Conservation (phyloP, 768 basidiomycete genomes). For the Tephrocybe sp. region DNA sequence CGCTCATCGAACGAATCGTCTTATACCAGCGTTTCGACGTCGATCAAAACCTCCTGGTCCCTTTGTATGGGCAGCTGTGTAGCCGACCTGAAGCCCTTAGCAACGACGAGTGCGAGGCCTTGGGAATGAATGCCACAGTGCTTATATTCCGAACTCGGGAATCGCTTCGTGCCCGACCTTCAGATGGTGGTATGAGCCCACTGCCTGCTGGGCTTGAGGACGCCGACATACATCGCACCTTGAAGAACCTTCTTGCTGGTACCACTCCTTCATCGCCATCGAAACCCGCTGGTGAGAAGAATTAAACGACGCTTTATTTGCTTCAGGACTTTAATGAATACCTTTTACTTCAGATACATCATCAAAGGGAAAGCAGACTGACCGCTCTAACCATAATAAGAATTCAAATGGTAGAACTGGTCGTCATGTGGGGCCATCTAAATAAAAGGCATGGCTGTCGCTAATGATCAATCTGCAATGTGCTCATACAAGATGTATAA, state of each 20-base stretch:
- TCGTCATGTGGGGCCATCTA: conserved; percentile 13
- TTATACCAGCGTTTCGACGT: conserved; percentile 56
- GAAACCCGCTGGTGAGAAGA: conserved; percentile 5
- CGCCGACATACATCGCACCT: conserved; percentile 32
- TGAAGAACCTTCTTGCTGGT: conserved; percentile 22
- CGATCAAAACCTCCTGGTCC: conserved; percentile 46
- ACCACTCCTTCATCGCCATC: not conserved
- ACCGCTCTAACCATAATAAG: not conserved
- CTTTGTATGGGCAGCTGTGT: conserved; percentile 52
- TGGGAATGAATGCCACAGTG: conserved; percentile 60
- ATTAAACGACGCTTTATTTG: too few relatives aligned
- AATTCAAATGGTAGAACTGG: conserved; percentile 18
- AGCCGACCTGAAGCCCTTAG: conserved; percentile 50
- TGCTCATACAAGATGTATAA: too few relatives aligned
- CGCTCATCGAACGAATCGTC: conserved; percentile 28
- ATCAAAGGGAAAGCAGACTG: not conserved
- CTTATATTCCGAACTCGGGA: conserved; percentile 57
- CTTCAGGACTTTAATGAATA: too few relatives aligned
- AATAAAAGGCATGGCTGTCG: not conserved
- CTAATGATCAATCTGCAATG: not conserved
- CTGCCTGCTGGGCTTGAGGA: conserved; percentile 30
- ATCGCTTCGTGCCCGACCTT: conserved; percentile 32
- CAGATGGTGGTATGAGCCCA: conserved; percentile 35
- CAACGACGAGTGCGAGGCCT: conserved; percentile 49
- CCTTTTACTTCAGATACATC: conserved; percentile 10